A percentile compares a stretch with the other conserved stretches of the same genome.
Conservation (phyloP, 352 stramenopile genomes). For the Phytophthora citrophthora region DNA sequence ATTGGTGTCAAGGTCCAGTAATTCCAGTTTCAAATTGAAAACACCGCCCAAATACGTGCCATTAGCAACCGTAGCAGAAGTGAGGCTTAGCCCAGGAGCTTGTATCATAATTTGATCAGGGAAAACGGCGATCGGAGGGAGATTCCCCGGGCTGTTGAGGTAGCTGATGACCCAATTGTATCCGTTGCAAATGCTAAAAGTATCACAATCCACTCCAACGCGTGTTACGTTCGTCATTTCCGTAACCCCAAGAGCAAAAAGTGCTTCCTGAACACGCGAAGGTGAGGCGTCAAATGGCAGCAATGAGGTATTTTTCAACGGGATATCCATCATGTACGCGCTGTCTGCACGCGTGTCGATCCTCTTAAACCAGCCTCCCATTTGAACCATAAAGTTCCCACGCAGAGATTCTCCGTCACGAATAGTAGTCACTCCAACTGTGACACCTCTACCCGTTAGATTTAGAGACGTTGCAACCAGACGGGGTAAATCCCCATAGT, state of each 20-base stretch:
- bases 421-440: slow-evolving; percentile 40
- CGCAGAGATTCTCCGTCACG: slow-evolving; percentile 59
- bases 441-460: slow-evolving; percentile 53
- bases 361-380: slow-evolving; percentile 69
- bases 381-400: slow-evolving; percentile 54
- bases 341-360: slow-evolving; percentile 43
- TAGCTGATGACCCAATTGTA: slow-evolving; percentile 80
- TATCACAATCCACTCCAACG: slow-evolving; percentile 54
- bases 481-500: slow-evolving; percentile 58
- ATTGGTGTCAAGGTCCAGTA: slow-evolving; percentile 55
- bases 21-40: slow-evolving; percentile 63
- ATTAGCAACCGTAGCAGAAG: slow-evolving; percentile 58
- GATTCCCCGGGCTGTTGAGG: slow-evolving; percentile 60
- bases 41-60: slow-evolving; percentile 74
- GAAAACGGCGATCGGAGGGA: slow-evolving; percentile 64
- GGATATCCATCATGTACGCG: slow-evolving; percentile 50
- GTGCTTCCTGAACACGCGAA: slow-evolving; percentile 30
- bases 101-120: slow-evolving; percentile 38
- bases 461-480: slow-evolving; percentile 53
- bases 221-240: slow-evolving; percentile 47
- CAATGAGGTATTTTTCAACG: slow-evolving; percentile 47
- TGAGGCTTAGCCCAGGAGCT: slow-evolving; percentile 32
- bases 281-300: slow-evolving; percentile 51
- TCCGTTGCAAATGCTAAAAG: slow-evolving; percentile 64
- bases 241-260: slow-evolving; percentile 52